Evolutionary conservation across 805 yeast species (phyloP).

Genomic region (Candida parachauliodes): DNA sequence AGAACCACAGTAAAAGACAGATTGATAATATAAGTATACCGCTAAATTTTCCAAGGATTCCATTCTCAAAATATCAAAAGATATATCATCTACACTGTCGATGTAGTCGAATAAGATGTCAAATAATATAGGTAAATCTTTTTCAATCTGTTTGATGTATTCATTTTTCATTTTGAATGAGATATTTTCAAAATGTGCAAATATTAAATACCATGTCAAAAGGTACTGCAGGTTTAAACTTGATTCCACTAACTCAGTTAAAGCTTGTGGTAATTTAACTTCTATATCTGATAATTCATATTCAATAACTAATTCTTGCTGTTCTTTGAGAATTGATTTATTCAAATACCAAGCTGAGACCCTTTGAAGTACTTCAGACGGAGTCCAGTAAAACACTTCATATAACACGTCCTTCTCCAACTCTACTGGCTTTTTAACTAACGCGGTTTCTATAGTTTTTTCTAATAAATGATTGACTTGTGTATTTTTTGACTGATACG

Average conservation of each 20-base stretch:
- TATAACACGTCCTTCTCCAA: conserved; percentile 6
- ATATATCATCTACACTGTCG: conserved; percentile 14
- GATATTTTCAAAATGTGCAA: conserved; percentile 59
- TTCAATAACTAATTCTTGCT: conserved; percentile 61
- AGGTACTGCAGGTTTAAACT: conserved; percentile 39
- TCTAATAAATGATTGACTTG: conserved; percentile 1
- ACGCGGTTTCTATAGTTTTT: not conserved
- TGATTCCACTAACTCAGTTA: not conserved
- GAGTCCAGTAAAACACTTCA: conserved; percentile 2
- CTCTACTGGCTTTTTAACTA: not conserved
- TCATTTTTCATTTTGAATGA: conserved; percentile 60
- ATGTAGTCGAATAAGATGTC: conserved; percentile 53
- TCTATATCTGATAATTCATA: conserved; percentile 41
- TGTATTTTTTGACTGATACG: not conserved
- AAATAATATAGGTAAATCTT: conserved; percentile 48
- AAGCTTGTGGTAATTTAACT: conserved; percentile 4
- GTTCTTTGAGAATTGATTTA: conserved; percentile 40
- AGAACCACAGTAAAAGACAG: conserved; percentile 53
- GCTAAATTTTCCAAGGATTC: conserved; percentile 21
- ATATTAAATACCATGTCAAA: conserved; percentile 67
- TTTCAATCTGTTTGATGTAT: conserved; percentile 57
- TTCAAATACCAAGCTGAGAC: conserved; percentile 38
- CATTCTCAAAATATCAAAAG: conserved; percentile 19
- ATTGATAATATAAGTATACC: conserved; percentile 49
- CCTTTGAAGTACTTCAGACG: conserved; percentile 34